Evolutionary conservation across 140 eudicot genomes (phyloP).

Genomic region (Oenanthe javanica): DNA sequence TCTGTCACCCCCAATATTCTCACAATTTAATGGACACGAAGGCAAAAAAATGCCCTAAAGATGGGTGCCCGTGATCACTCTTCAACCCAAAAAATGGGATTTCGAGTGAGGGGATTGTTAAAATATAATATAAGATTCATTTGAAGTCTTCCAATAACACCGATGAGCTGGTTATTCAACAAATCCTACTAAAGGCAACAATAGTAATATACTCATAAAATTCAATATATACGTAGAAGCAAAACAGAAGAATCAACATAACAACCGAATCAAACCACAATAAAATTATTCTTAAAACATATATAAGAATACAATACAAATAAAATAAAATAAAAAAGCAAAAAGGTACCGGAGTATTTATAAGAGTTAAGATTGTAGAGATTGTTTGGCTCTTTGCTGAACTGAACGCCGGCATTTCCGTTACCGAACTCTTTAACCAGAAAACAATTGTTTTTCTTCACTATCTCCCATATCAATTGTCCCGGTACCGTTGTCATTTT

Average conservation of each 20-base stretch:
- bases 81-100: too few relatives aligned
- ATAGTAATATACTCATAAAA: too few relatives aligned
- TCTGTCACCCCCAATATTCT: too few relatives aligned
- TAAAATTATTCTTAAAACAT: neutral
- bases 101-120: too few relatives aligned
- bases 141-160: too few relatives aligned
- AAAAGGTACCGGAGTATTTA: slow-evolving; percentile 70
- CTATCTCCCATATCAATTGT: slow-evolving; percentile 91
- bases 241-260: neutral
- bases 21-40: too few relatives aligned
- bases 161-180: too few relatives aligned
- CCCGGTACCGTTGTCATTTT: slow-evolving; percentile 88
- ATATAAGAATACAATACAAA: neutral
- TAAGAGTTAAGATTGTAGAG: slow-evolving; percentile 82
- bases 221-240: too few relatives aligned
- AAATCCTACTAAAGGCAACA: too few relatives aligned
- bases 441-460: slow-evolving; percentile 85
- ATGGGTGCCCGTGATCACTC: too few relatives aligned
- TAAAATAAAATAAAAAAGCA: neutral
- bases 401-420: slow-evolving; percentile 56
- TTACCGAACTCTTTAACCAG: slow-evolving; percentile 94
- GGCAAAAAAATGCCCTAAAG: too few relatives aligned
- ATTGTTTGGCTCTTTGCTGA: slow-evolving; percentile 90
- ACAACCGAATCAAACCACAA: neutral
- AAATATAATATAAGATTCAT: too few relatives aligned